Evolutionary conservation across 768 basidiomycete species (phyloP), one percentile per base, ranked within the genome.

Genomic region (Megacollybia marginata): DNA sequence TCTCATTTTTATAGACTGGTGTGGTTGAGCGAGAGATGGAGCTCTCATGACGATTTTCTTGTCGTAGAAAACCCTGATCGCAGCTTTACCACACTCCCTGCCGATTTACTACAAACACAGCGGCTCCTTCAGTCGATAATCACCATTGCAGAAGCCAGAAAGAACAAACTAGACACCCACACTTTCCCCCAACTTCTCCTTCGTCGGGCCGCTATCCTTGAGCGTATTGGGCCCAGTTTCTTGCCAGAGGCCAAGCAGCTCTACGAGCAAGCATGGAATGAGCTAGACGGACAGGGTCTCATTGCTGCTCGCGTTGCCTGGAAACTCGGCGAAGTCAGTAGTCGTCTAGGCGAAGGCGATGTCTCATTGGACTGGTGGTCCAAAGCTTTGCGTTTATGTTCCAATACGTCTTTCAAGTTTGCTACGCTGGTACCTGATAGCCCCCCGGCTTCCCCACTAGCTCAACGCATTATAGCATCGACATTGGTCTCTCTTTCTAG

Each of bases 11-110:
- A 85, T 1, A 80, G 87, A 33, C 74, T 76, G 31, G 84, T 87
- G 11, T 90, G 86, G 85, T 80, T 83, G 66, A 78, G 79, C 1
- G 73, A 78, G 50, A 69, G 84, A 53, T 85, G 85, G 82, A 80
- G 79, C 15, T 67, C 69, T 9, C 76, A 75, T 7, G 63, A 68
- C 16, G 64, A 57, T 36, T 63, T 63, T 5, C 65, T 64, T 47
- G 65, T 69, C 38, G 63, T 20, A 31, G 43, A 49, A 18, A 59
- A 59, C 8, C 64, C 63, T 34, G 64, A 59, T 16, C 23, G 23
- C 23, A 28, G 23, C 6, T 18, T 61, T 75, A 52, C 69, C 70
- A 40, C 63, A 73, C 52, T 82, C 33, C 78, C 85, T 49, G 69
- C 79, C n/a, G 70, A 74, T 42, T 64, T 83, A 40, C 72, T 75